Conservation (phyloP, 768 basidiomycete genomes). For the Mycena rebaudengoi region DNA sequence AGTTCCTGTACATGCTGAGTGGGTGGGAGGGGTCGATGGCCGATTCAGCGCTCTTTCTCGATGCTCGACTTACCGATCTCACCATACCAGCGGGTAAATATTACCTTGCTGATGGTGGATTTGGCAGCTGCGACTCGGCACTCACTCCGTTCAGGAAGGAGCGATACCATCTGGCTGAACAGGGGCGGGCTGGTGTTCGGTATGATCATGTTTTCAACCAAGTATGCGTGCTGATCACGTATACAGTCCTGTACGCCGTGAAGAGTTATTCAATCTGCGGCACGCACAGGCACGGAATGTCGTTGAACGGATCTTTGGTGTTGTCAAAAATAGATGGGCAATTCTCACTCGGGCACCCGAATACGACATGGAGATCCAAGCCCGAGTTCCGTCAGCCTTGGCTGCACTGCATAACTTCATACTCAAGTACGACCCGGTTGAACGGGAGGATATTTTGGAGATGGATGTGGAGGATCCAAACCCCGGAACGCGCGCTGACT, state of each 20-base stretch:
- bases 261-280: constrained; percentile 47
- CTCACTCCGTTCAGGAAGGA: constrained; percentile 34
- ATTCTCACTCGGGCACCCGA: constrained; percentile 31
- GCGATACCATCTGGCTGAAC: constrained; percentile 36
- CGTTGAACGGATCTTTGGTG: constrained; percentile 47
- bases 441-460: constrained; percentile 32
- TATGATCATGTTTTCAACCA: not conserved
- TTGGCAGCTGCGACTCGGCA: constrained; percentile 24
- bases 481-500: not conserved
- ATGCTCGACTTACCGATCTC: constrained; percentile 30
- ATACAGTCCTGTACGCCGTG: constrained; percentile 35
- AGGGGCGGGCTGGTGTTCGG: constrained; percentile 21
- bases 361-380: constrained; percentile 36
- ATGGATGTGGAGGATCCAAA: constrained; percentile 20
- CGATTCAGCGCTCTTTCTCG: constrained; percentile 25
- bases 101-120: constrained; percentile 33
- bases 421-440: constrained; percentile 31
- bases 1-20: constrained; percentile 32
- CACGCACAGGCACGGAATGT: constrained; percentile 46
- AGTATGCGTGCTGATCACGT: not conserved
- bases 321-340: constrained; percentile 33
- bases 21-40: constrained; percentile 35
- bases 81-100: constrained; percentile 27
- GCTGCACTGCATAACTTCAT: constrained; percentile 44
- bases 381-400: constrained; percentile 34